Base-by-base conservation (phyloP, 1,139 yeast species). In the Zygoascus hellenicus region DNA sequence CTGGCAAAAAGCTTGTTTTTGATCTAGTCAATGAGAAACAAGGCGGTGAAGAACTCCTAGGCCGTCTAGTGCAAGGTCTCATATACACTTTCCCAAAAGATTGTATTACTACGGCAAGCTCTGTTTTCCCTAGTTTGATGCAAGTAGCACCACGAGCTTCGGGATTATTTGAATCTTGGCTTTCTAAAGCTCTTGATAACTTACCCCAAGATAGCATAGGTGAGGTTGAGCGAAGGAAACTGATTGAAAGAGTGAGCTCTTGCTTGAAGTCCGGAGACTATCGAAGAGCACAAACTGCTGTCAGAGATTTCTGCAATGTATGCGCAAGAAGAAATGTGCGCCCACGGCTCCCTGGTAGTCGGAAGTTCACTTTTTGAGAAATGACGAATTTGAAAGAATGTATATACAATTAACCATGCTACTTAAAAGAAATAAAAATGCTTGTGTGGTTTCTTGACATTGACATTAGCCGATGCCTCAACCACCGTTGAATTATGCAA, bases 291-390 rank as follows among this genome's bases (percentile, higher is more conserved):
- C 76, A 95, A 58, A 69, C 79, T 5, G 75, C 84, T 45, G 68
- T 89, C 47, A 76, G 79, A 58, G 94, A 83, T 61, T 90, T 89
- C 61, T 79, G 87, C 36, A 77, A 76, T 48, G 85, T 96, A 87
- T 90, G 88, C 64, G 72, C 84, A 22, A 75, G 96, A 57, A 83
- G 89, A 63, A 84, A 87, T 58, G 74, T 83, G 34, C 73, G 75
- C 7, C 78, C 84, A 29, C 71, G 85, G 19, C n/a, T 37, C 10
- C 17, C 30, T 54, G 46, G 30, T 13, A 19, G 37, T 13, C 17
- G 31, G 11, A 26, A 35, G 32, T 46, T 43, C 38, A 33, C 30
- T 19, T 44, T 35, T 19, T 30, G 22, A 22, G 17, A 5, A 36
- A 17, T 36, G 30, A 36, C n/a, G 10, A 5, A 9, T 17, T 11